Conservation (phyloP, 495 filamentous ascomycete genomes). For the Penicillium bialowiezense region DNA sequence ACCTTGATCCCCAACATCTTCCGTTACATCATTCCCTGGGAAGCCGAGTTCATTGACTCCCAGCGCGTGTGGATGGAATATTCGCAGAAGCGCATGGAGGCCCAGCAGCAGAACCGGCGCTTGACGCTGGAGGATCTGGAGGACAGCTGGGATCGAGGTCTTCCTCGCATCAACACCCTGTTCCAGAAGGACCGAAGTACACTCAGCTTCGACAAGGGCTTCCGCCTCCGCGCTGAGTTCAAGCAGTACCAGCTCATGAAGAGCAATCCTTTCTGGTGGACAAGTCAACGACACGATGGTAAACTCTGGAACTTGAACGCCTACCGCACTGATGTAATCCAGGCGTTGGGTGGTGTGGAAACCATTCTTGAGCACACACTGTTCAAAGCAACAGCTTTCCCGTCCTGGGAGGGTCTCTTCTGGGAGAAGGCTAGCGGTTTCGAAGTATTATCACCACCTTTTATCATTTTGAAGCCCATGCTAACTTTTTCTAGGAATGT, state of each 20-base stretch:
- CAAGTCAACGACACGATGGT: constrained; percentile 94
- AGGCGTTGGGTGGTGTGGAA: constrained; percentile 98
- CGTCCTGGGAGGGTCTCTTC: constrained; percentile 98
- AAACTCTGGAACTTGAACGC: constrained; percentile 99
- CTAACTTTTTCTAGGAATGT: no score
- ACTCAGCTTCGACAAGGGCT: constrained; percentile 97
- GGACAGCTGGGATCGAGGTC: constrained; percentile 97
- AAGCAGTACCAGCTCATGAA: constrained; percentile 99
- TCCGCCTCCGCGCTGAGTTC: constrained; percentile 93
- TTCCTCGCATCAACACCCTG: constrained; percentile 97
- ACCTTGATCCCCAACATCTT: constrained; percentile 99
- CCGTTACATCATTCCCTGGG: constrained; percentile 99
- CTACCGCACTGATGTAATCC: constrained; percentile 97
- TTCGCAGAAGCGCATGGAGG: constrained; percentile 94
- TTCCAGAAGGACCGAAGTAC: constrained; percentile 99
- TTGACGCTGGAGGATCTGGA: constrained; percentile 96
- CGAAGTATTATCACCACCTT: no score
- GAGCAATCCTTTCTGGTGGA: constrained; percentile 99
- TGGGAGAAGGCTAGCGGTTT: constrained; percentile 78
- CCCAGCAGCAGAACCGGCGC: constrained; percentile 94
- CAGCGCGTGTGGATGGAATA: constrained; percentile 99
- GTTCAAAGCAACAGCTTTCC: constrained; percentile 98
- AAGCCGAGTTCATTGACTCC: constrained; percentile 98
- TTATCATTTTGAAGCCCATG: no score
- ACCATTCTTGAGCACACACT: constrained; percentile 97